These are phyloP conservation scores for Adansonia rubrostipa DNA, from an alignment of 441 rosid species.

Conservation along the genomic window DNA sequence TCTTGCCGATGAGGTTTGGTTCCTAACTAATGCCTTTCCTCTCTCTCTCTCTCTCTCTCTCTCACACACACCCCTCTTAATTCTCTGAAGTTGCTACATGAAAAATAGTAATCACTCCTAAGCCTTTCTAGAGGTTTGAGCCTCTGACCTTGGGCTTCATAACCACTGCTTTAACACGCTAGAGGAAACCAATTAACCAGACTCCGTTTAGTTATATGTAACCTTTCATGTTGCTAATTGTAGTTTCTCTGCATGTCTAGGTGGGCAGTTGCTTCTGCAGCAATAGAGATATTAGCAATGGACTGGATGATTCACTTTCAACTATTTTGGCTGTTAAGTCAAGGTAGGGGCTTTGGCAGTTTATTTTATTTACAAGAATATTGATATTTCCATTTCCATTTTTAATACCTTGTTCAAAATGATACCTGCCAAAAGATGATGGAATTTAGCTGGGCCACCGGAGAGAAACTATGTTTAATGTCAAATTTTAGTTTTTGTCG, in stretches of 20 bases:
- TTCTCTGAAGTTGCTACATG: background rate
- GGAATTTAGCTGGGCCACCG: background rate
- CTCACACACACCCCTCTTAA: background rate
- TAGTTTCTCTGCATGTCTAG: constrained; percentile 47
- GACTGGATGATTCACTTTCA: constrained; percentile 36
- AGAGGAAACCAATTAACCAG: too few species aligned
- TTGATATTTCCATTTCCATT: background rate
- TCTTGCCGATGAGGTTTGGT: constrained; percentile 74
- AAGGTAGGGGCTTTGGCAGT: constrained; percentile 49
- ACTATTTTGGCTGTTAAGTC: constrained; percentile 52
- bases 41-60: background rate
- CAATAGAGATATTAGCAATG: constrained; percentile 41
- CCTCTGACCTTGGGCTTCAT: background rate
- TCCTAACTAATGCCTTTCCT: background rate
- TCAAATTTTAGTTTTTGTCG: constrained; percentile 6
- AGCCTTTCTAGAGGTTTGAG: background rate
- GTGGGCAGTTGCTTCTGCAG: constrained; percentile 59
- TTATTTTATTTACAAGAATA: constrained; percentile 11
- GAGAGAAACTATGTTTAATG: background rate
- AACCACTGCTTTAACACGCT: constrained; percentile 6
- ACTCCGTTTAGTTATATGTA: background rate
- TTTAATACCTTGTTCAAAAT: constrained; percentile 14
- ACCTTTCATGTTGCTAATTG: constrained; percentile 23
- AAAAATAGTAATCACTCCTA: background rate
- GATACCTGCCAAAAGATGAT: constrained; percentile 16